phyloP scores from a whole-genome alignment of 2,329 filamentous ascomycete genomes.

The Clarireedia hainanense region DNA sequence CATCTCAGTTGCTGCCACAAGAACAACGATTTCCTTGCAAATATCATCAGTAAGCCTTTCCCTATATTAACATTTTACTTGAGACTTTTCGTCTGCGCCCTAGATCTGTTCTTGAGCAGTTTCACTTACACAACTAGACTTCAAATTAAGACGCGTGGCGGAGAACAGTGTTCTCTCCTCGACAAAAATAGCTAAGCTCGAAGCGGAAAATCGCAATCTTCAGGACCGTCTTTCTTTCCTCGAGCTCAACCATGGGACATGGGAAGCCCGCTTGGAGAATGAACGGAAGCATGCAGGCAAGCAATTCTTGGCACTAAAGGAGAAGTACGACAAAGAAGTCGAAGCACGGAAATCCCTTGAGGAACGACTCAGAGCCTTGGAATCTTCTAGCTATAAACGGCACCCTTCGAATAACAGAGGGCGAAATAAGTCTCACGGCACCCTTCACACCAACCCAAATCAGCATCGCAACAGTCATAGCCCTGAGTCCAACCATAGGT shows the following conservation, averaged over 20 bases:
- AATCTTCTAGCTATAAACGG: slow-evolving; percentile 4
- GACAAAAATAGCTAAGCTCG: slow-evolving; percentile 8
- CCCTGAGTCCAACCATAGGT: not conserved
- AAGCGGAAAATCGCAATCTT: slow-evolving; percentile 11
- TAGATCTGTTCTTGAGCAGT: too few relatives aligned
- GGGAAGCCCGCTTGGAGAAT: slow-evolving; percentile 16
- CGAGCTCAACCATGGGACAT: slow-evolving; percentile 14
- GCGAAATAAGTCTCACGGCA: not conserved
- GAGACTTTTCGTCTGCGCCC: too few relatives aligned
- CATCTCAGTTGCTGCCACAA: slow-evolving; percentile 39
- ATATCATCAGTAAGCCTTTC: slow-evolving; percentile 29
- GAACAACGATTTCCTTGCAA: slow-evolving; percentile 28
- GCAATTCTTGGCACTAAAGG: slow-evolving; percentile 17
- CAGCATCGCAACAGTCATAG: not conserved
- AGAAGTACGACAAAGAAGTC: slow-evolving; percentile 17
- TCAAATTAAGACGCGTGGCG: slow-evolving; percentile 14
- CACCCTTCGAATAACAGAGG: slow-evolving; percentile 11
- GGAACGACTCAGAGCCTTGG: slow-evolving; percentile 11
- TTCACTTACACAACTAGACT: slow-evolving; percentile 9
- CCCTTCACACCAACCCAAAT: slow-evolving; percentile 5
- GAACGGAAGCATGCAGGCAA: slow-evolving; percentile 18
- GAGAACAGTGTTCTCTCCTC: slow-evolving; percentile 5
- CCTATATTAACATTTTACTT: too few relatives aligned
- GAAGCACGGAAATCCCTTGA: slow-evolving; percentile 13
- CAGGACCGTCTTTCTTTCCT: slow-evolving; percentile 16